Base-by-base conservation (phyloP, 345 rosid genomes). In the Ceriops zippeliana region DNA sequence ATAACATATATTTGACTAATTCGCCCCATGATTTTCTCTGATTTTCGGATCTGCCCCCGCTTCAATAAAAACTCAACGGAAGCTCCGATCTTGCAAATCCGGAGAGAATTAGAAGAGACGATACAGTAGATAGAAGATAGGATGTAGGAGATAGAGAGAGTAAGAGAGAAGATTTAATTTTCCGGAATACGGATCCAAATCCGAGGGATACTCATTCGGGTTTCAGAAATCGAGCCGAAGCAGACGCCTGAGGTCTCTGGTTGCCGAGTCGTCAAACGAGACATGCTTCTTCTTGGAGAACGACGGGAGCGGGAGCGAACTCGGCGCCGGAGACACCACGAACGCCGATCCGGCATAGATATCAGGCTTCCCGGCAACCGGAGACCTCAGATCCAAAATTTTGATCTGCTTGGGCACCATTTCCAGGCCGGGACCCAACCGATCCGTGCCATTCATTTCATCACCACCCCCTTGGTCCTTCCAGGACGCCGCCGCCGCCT, bases 221-320 rank as follows among this genome's bases (percentile, higher is more conserved):
- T 20, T 52, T 68, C 63, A 73, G 47, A 53, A 26, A 17, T 87
- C 83, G 0, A 87, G 81, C 8, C 88, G 83, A 24, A 87, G 92
- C 75, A 87, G 78, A 19, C 90, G 83, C 62, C 89, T 76, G 70
- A 87, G 86, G 63, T 85, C 88, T 54, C 85, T 79, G 65, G 89
- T 85, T 24, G 92, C 92, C 0, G 80, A 79, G 37, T 87, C 84
- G 53, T 85, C 87, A 11, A 84, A 57, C 16, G 78, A 57, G n/a
- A 69, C 67, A 19, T 67, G 78, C 66, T 78, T 80, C 66, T 78
- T 79, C 84, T 72, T 83, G 52, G 81, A 78, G 74, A 87, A 87
- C 0, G 88, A 82, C 19, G 88, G 92, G 28, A 87, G 62, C 35
- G 89, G 92, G 22, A 82, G 83, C 37, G 83, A 79, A 63, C 86